Evolutionary conservation across 352 stramenopile species (phyloP).

Genomic region (Blastocystis sp.): DNA sequence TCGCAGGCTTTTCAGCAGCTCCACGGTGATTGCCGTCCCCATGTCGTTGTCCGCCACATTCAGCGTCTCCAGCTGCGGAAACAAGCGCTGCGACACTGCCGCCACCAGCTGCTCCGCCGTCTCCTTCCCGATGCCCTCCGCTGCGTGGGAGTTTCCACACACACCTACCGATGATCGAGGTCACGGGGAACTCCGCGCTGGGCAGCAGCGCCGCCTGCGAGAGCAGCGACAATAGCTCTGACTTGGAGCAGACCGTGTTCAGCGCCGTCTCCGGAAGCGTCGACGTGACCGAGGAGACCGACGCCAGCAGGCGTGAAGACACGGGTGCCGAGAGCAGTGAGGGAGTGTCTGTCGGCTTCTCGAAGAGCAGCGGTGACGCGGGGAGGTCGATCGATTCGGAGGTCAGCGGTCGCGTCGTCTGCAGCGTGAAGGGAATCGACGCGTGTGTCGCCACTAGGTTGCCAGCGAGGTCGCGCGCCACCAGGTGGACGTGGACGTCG

Average conservation of each 20-base stretch:
- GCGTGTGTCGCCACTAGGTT: background rate
- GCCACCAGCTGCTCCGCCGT: background rate
- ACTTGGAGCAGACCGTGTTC: slow-evolving; percentile 1
- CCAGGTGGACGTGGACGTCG: background rate
- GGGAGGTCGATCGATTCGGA: too few relatives aligned
- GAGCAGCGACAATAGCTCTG: background rate
- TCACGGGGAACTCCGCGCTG: background rate
- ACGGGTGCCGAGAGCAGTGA: too few relatives aligned
- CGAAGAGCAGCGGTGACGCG: too few relatives aligned
- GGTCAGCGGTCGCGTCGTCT: too few relatives aligned
- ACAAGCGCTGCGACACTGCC: background rate
- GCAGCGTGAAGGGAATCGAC: background rate
- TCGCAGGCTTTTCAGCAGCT: background rate
- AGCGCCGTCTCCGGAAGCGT: too few relatives aligned
- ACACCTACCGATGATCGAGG: background rate
- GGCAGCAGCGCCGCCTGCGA: background rate
- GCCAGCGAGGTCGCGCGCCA: background rate
- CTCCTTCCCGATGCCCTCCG: slow-evolving; percentile 21
- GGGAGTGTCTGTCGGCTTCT: too few relatives aligned
- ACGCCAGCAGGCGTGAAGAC: too few relatives aligned
- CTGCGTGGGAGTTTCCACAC: background rate
- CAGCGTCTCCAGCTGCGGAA: background rate
- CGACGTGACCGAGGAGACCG: too few relatives aligned
- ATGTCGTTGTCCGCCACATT: slow-evolving; percentile 8
- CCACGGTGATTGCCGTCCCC: background rate